A percentile compares a stretch with the other conserved stretches of the same genome.
Evolutionary conservation across 768 basidiomycete species (phyloP).

Genomic region (Xerocomus spinulosus): DNA sequence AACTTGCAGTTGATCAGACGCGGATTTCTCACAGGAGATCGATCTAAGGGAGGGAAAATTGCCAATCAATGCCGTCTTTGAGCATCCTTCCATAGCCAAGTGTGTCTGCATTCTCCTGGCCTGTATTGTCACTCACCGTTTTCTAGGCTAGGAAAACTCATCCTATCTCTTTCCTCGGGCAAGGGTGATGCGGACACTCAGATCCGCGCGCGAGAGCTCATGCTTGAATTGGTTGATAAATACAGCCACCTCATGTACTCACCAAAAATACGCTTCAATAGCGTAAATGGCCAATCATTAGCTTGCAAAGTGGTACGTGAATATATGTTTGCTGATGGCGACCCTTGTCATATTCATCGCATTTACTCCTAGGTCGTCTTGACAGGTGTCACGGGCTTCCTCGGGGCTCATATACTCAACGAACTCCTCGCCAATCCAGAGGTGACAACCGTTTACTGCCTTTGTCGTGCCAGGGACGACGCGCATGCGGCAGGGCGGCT

Average conservation of each 20-base stretch:
- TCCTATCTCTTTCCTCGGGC: conserved; percentile 35
- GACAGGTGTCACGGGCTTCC: conserved; percentile 50
- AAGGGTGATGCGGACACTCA: conserved; percentile 14
- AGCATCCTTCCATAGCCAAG: conserved; percentile 42
- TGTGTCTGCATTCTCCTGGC: conserved; percentile 12
- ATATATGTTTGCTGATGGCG: background rate
- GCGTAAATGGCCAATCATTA: conserved; percentile 13
- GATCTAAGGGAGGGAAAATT: conserved; percentile 20
- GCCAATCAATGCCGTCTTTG: conserved; percentile 40
- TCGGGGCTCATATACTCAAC: conserved; percentile 49
- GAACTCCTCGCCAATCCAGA: conserved; percentile 35
- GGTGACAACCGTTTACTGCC: conserved; percentile 43
- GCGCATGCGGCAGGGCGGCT: conserved; percentile 40
- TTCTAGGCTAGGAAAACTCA: conserved; percentile 38
- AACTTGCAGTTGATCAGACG: conserved; percentile 19
- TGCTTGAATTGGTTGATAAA: conserved; percentile 46
- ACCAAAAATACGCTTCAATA: background rate
- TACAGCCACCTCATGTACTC: conserved; percentile 22
- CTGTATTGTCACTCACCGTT: background rate
- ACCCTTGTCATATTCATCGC: background rate
- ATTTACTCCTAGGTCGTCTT: conserved; percentile 31
- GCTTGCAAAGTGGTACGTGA: conserved; percentile 15
- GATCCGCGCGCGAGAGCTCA: conserved; percentile 33
- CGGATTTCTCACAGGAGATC: conserved; percentile 7
- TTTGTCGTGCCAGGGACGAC: conserved; percentile 47